A percentile compares a stretch with the other conserved stretches of the same genome.
Evolutionary conservation across 495 filamentous ascomycete species (phyloP).

Genomic region (Penicillium maclennaniae): DNA sequence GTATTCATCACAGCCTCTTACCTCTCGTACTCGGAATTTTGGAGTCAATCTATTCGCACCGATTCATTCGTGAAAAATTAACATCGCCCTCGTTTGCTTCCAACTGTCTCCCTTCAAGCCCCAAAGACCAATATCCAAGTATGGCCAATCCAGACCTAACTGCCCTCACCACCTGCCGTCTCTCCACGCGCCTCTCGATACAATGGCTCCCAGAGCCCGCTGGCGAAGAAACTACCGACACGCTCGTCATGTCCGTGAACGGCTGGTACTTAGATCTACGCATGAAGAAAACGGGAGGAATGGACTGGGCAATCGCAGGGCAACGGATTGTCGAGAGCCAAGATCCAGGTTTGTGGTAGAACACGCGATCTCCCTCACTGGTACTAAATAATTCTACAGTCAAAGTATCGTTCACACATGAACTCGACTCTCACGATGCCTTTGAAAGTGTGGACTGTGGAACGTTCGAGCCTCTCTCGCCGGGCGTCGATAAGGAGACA

Average conservation of each 20-base stretch:
- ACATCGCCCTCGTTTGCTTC: not conserved
- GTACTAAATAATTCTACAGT: conserved; percentile 11
- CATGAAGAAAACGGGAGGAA: conserved; percentile 29
- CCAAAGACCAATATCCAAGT: not conserved
- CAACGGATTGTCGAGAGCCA: conserved; percentile 30
- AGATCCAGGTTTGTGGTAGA: conserved; percentile 22
- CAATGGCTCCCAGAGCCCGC: conserved; percentile 40
- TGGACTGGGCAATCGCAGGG: conserved; percentile 44
- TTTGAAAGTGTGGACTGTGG: conserved; percentile 40
- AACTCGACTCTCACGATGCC: conserved; percentile 37
- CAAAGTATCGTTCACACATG: conserved; percentile 38
- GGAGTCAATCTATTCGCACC: not conserved
- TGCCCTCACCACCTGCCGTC: conserved; percentile 18
- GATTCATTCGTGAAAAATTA: not conserved
- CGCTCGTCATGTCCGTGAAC: conserved; percentile 41
- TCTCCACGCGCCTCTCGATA: conserved; percentile 42
- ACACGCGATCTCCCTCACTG: not conserved
- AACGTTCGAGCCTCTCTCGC: conserved; percentile 33
- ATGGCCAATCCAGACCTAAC: conserved; percentile 10
- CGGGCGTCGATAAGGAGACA: conserved; percentile 40
- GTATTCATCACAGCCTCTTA: not conserved
- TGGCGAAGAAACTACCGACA: conserved; percentile 39
- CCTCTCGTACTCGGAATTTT: not conserved
- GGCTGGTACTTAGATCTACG: conserved; percentile 45
- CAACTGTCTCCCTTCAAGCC: not conserved